These are phyloP conservation scores for Setomelanomma holmii DNA, from an alignment of 2,329 filamentous ascomycete species.

Conservation along the genomic window DNA sequence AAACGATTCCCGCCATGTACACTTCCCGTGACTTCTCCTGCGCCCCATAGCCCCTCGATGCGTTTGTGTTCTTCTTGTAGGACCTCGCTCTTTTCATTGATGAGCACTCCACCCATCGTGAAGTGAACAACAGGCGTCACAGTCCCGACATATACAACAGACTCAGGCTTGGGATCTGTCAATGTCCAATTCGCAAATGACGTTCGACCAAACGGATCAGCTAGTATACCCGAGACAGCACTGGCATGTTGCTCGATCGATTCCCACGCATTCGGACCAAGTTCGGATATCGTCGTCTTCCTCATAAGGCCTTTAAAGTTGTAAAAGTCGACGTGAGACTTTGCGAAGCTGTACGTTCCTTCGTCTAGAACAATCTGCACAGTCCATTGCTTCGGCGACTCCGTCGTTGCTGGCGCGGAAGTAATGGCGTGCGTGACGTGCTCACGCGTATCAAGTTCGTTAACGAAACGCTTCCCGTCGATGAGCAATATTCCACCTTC, in stretches of 20 bases:
- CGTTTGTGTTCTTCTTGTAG: constrained; percentile 52
- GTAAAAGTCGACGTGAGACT: constrained; percentile 68
- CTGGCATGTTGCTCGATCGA: constrained; percentile 60
- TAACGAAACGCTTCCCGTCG: constrained; percentile 64
- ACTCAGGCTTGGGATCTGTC: constrained; percentile 56
- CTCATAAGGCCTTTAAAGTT: constrained; percentile 66
- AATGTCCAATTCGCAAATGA: constrained; percentile 65
- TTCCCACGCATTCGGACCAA: constrained; percentile 47
- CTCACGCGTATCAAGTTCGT: constrained; percentile 68
- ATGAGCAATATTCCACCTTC: constrained; percentile 66
- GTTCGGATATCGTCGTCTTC: constrained; percentile 62
- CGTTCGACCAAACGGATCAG: constrained; percentile 58
- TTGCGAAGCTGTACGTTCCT: constrained; percentile 60
- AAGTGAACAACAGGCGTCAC: constrained; percentile 72
- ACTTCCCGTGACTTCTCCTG: constrained; percentile 70
- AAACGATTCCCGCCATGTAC: constrained; percentile 69
- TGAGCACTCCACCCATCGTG: constrained; percentile 70
- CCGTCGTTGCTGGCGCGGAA: constrained; percentile 28
- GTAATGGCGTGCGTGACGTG: constrained; percentile 63
- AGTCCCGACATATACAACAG: constrained; percentile 63
- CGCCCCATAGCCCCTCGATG: constrained; percentile 66
- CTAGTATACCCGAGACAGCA: constrained; percentile 49
- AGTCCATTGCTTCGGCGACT: constrained; percentile 62
- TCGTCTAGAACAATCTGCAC: constrained; percentile 67
- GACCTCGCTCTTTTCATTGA: constrained; percentile 62